These are phyloP conservation scores for Colletotrichum sp. DNA, from an alignment of 2,329 filamentous ascomycete species.

Conservation along the genomic window DNA sequence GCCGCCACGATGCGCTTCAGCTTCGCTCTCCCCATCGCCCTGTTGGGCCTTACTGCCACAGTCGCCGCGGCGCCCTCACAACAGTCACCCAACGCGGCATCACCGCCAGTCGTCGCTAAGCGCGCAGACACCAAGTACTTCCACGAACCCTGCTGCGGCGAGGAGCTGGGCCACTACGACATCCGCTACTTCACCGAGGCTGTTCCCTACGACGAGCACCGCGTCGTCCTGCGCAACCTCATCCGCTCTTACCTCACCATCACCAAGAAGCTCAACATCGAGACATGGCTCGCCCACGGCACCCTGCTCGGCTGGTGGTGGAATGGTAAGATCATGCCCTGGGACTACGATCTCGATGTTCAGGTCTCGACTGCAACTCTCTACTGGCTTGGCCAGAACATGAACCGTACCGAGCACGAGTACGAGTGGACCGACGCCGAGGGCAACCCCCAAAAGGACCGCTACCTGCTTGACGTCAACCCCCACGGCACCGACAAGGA, in stretches of 20 bases:
- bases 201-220: conserved; percentile 71
- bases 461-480: conserved; percentile 79
- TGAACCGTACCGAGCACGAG: conserved; percentile 72
- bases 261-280: conserved; percentile 67
- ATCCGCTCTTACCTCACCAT: conserved; percentile 76
- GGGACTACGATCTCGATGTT: conserved; percentile 86
- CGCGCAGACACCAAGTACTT: conserved; percentile 60
- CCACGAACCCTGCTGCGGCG: conserved; percentile 64
- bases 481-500: conserved; percentile 67
- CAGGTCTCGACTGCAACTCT: conserved; percentile 76
- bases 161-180: conserved; percentile 76
- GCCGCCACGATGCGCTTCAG: conserved; percentile 1
- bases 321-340: conserved; percentile 79
- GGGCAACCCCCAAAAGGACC: conserved; percentile 44
- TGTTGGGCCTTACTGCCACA: conserved; percentile 3
- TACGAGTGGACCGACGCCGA: conserved; percentile 55
- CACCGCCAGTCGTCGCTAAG: conserved; percentile 2
- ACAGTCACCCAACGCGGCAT: neutral
- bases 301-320: conserved; percentile 90
- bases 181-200: conserved; percentile 67
- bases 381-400: conserved; percentile 64
- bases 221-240: conserved; percentile 70
- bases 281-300: conserved; percentile 89
- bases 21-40: neutral
- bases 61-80: conserved; percentile 5